These are phyloP conservation scores for Delphinella strobiligena DNA, from an alignment of 2,329 filamentous ascomycete species.

Conservation along the genomic window DNA sequence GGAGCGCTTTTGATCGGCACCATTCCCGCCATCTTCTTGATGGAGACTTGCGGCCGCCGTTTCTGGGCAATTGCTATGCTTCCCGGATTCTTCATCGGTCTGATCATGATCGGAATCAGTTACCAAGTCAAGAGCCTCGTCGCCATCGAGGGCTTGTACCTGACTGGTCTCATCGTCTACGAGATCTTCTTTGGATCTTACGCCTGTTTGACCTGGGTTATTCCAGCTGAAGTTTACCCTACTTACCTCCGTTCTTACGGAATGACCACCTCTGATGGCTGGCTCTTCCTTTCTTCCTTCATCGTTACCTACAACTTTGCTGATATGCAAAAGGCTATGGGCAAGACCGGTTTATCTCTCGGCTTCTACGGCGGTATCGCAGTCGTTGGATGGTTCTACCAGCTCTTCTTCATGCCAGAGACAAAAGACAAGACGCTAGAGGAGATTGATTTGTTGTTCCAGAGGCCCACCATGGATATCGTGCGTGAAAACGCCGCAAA, in stretches of 20 bases:
- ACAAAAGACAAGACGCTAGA: conserved; percentile 58
- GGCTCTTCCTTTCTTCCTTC: conserved; percentile 59
- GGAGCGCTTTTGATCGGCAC: conserved; percentile 47
- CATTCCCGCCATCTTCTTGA: conserved; percentile 37
- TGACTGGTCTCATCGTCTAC: conserved; percentile 56
- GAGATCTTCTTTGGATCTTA: conserved; percentile 52
- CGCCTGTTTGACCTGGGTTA: conserved; percentile 17
- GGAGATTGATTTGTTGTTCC: conserved; percentile 59
- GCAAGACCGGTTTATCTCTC: conserved; percentile 50
- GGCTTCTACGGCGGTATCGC: conserved; percentile 68
- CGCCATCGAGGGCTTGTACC: conserved; percentile 48
- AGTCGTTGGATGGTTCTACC: conserved; percentile 57
- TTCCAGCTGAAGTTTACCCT: conserved; percentile 56
- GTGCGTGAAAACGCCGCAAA: conserved; percentile 47
- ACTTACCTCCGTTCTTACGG: conserved; percentile 62
- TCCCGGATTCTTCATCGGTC: conserved; percentile 58
- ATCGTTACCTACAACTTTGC: conserved; percentile 67
- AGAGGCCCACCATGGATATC: conserved; percentile 49
- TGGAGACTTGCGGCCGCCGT: conserved; percentile 60
- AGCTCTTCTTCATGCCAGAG: conserved; percentile 65
- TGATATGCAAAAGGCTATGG: conserved; percentile 57
- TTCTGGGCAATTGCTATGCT: conserved; percentile 66
- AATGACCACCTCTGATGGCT: conserved; percentile 58
- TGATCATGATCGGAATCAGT: conserved; percentile 52
- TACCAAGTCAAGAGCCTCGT: conserved; percentile 42